Evolutionary conservation across 805 yeast species (phyloP), one percentile per base, ranked within the genome.

Genomic region (Candida morakotiae): DNA sequence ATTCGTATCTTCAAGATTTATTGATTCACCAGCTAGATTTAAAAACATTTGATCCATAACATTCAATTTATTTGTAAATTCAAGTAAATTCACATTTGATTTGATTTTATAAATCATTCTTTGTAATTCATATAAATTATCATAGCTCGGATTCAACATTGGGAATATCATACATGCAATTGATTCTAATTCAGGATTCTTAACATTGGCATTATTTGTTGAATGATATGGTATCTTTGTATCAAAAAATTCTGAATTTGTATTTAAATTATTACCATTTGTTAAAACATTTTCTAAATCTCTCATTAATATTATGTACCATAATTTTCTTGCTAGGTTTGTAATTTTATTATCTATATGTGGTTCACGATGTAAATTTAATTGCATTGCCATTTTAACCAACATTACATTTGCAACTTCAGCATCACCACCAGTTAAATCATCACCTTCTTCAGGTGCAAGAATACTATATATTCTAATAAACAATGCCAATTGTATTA

Each of bases 401-500:
- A 67, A 37, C 28, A 55, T 27, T 5, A 61, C 57, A 31, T 42
- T 47, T 19, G 53, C 44, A 6, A 49, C 54, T 24, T 53, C 61
- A 0, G 63, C 47, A 35, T 59, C 66, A 0, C 67, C 68, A 6
- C 68, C 69, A 42, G 62, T 68, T 2, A 65, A 63, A 3, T 62
- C 67, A 40, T 63, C 67, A 4, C 69, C 69, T 40, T 62, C 69
- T 39, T 64, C 69, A 3, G 69, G 69, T 1, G 69, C 59, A 37
- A 56, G 62, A 36, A 58, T 65, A 43, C 59, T 73, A 50, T 78
- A 80, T 19, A 76, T 53, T 42, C 78, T 65, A 67, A 78, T 67
- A 39, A 74, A 56, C 28, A 76, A 45, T 10, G 75, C 67, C 46
- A 77, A 73, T 47, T 79, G 83, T 33, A 80, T 55, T 5, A 79